Evolutionary conservation across 2,329 filamentous ascomycete species (phyloP).

Genomic region (Arthrobotrys entomopaga): DNA sequence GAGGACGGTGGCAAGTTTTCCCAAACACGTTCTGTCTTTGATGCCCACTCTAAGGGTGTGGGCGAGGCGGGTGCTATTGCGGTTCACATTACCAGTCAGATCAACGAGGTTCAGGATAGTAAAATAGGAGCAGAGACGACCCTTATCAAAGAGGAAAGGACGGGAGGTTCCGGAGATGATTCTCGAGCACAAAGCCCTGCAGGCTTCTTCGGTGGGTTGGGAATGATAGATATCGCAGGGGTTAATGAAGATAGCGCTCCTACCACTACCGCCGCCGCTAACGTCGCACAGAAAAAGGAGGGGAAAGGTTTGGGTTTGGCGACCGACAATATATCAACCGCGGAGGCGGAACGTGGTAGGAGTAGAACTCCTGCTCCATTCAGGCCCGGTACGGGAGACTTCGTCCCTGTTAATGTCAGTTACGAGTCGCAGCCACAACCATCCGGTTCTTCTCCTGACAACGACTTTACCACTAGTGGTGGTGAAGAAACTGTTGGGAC

Average conservation of each 20-base stretch:
- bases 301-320: constrained; percentile 27
- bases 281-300: constrained; percentile 15
- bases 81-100: constrained; percentile 18
- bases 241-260: constrained; percentile 33
- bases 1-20: constrained; percentile 40
- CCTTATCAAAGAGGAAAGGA: constrained; percentile 37
- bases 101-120: not conserved
- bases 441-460: constrained; percentile 42
- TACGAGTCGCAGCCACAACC: constrained; percentile 39
- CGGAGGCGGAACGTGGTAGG: constrained; percentile 51
- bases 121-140: constrained; percentile 29
- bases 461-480: constrained; percentile 47
- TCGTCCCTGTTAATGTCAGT: constrained; percentile 52
- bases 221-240: constrained; percentile 38
- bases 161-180: constrained; percentile 17
- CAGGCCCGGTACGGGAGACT: constrained; percentile 51
- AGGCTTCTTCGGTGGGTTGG: constrained; percentile 31
- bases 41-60: constrained; percentile 33
- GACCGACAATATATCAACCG: constrained; percentile 28
- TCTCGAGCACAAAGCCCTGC: constrained; percentile 36
- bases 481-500: constrained; percentile 53
- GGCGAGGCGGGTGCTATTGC: constrained; percentile 16
- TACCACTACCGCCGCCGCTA: not conserved
- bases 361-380: constrained; percentile 54
- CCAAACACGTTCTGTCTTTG: constrained; percentile 42